phyloP scores from a whole-genome alignment of 1,139 yeast species.

The Saccharomyces hybrid region DNA sequence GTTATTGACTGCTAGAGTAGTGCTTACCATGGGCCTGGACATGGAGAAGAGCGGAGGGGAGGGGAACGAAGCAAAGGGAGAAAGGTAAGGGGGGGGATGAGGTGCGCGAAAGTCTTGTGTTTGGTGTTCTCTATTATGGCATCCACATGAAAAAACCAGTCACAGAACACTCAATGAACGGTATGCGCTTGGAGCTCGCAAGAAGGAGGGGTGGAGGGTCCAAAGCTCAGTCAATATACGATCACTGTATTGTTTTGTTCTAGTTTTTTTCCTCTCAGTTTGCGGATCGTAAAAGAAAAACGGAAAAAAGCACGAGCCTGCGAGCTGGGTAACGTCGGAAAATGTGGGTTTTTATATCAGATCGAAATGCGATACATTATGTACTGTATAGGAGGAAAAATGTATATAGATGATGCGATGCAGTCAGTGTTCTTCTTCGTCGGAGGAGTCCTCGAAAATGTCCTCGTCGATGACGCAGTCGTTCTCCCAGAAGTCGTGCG shows the following conservation, averaged over 20 bases:
- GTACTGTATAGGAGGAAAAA: not conserved
- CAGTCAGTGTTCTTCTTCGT: not conserved
- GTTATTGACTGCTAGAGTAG: not conserved
- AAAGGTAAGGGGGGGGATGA: not conserved
- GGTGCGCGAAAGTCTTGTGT: not conserved
- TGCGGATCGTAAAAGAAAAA: not conserved
- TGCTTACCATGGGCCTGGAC: not conserved
- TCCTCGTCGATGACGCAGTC: not conserved
- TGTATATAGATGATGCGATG: not conserved
- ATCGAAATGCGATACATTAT: not conserved
- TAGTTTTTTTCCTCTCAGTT: not conserved
- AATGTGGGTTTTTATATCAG: not conserved
- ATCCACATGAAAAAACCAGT: slow-evolving; percentile 1
- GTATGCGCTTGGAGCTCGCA: not conserved
- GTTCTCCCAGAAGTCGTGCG: not conserved
- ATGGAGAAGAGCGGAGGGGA: not conserved
- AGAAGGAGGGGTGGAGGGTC: not conserved
- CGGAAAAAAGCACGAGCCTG: not conserved
- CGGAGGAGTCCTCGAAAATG: not conserved
- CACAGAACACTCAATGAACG: not conserved
- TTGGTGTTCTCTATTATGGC: not conserved
- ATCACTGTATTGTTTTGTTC: not conserved
- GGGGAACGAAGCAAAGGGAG: not conserved
- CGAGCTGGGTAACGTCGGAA: not conserved
- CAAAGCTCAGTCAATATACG: not conserved